Conservation (phyloP, 2,329 filamentous ascomycete genomes). For the Diaporthe ampelina region DNA sequence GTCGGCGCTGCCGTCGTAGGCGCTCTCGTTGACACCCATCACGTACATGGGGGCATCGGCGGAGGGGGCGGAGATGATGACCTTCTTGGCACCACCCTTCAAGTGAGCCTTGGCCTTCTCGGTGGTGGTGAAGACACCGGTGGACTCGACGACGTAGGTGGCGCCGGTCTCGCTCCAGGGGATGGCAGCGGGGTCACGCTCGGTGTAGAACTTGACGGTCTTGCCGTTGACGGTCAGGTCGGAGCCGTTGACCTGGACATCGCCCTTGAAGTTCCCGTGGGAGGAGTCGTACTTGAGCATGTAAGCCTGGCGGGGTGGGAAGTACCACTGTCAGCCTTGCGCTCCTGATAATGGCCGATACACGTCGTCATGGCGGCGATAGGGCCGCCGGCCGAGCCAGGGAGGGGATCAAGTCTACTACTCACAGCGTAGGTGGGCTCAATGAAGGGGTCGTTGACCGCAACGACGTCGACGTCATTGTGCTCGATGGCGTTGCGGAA, state of each 20-base stretch:
- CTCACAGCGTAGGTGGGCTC: constrained; percentile 96
- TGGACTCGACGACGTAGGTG: constrained; percentile 97
- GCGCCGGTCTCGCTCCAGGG: constrained; percentile 91
- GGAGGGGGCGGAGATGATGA: constrained; percentile 91
- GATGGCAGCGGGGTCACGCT: constrained; percentile 91
- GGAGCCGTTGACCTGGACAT: constrained; percentile 78
- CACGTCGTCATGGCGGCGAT: not conserved
- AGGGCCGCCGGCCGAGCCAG: not conserved
- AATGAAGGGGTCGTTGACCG: constrained; percentile 99
- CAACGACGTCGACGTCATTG: constrained; percentile 90
- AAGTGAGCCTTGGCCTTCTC: constrained; percentile 96
- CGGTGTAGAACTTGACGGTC: constrained; percentile 93
- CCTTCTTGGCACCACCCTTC: constrained; percentile 98
- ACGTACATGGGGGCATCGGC: constrained; percentile 99
- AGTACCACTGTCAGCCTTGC: constrained; percentile 48
- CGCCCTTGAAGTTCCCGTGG: constrained; percentile 97
- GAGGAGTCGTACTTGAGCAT: constrained; percentile 99
- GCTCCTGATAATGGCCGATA: constrained; percentile 3
- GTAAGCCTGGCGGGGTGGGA: constrained; percentile 77
- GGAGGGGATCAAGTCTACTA: constrained; percentile 48
- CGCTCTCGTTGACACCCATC: constrained; percentile 98
- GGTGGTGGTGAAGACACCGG: constrained; percentile 98
- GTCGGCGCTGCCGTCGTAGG: constrained; percentile 89
- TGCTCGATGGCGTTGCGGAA: constrained; percentile 98
- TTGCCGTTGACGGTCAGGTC: constrained; percentile 93